Conservation (phyloP, 2,329 filamentous ascomycete species). For the Sphaceloma murrayae region DNA sequence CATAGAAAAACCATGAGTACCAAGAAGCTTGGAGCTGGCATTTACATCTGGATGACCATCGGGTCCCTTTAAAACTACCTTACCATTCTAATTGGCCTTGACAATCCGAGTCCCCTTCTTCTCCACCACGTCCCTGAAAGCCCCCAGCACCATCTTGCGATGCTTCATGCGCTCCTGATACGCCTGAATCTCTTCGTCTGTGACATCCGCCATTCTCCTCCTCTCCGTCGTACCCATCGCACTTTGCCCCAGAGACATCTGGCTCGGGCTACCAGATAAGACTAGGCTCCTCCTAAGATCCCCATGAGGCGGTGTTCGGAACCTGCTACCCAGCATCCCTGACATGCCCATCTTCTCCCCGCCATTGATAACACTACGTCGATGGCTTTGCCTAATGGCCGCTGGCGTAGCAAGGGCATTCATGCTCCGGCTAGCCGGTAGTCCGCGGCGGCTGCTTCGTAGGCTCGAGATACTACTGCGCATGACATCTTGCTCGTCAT, state of each 20-base stretch:
- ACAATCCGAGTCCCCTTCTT: slow-evolving; percentile 19
- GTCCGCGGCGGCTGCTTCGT: slow-evolving; percentile 20
- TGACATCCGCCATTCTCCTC: slow-evolving; percentile 34
- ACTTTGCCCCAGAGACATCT: slow-evolving; percentile 23
- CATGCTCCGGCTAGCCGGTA: slow-evolving; percentile 23
- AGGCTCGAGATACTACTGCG: slow-evolving; percentile 25
- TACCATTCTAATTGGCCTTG: too few species aligned
- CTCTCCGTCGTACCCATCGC: slow-evolving; percentile 24
- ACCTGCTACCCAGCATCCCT: slow-evolving; percentile 27
- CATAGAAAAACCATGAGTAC: too few species aligned
- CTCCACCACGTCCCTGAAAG: slow-evolving; percentile 27
- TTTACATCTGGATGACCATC: too few species aligned
- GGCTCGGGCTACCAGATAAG: slow-evolving; percentile 19
- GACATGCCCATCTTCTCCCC: slow-evolving; percentile 30
- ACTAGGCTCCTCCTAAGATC: slow-evolving; percentile 26
- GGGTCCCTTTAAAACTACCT: too few species aligned
- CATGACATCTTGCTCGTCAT: slow-evolving; percentile 29
- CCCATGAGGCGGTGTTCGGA: slow-evolving; percentile 24
- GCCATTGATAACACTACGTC: slow-evolving; percentile 25
- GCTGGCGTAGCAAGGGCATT: slow-evolving; percentile 33
- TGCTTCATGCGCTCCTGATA: slow-evolving; percentile 29
- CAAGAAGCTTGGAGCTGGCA: too few species aligned
- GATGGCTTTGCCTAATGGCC: slow-evolving; percentile 17
- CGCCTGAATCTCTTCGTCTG: slow-evolving; percentile 32
- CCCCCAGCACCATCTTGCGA: slow-evolving; percentile 32